phyloP scores from a whole-genome alignment of 176 grass and related monocot species.

The Oropetium thomaeum region DNA sequence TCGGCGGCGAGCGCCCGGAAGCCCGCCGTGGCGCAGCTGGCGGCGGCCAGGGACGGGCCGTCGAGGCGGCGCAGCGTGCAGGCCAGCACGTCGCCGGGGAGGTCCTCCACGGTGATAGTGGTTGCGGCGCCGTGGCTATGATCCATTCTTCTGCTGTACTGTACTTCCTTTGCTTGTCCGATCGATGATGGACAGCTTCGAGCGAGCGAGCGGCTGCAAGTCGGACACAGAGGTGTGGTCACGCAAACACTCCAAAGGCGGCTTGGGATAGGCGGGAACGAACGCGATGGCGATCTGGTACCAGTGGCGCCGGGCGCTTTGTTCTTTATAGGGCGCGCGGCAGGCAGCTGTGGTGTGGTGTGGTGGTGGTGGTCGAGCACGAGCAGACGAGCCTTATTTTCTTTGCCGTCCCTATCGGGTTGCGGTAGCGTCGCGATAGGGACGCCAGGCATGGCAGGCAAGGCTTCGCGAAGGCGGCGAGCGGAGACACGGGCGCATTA shows the following conservation, averaged over 20 bases:
- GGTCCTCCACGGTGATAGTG: constrained; percentile 41
- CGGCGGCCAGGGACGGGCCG: constrained; percentile 48
- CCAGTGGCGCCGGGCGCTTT: not conserved
- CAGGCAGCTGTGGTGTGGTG: too few relatives aligned
- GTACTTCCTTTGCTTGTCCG: too few relatives aligned
- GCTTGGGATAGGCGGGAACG: not conserved
- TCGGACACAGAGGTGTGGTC: too few relatives aligned
- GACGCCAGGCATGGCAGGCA: too few relatives aligned
- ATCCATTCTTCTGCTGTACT: not conserved
- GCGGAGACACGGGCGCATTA: too few relatives aligned
- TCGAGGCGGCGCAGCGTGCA: constrained; percentile 50
- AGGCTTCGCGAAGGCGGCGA: not conserved
- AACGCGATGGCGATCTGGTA: not conserved
- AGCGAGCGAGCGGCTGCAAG: not conserved
- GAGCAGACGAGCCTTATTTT: too few relatives aligned
- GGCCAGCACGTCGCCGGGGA: constrained; percentile 51
- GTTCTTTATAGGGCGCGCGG: too few relatives aligned
- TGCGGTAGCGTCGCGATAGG: too few relatives aligned
- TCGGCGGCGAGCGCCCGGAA: constrained; percentile 42
- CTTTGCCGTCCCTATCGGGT: not conserved
- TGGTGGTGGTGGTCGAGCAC: too few relatives aligned
- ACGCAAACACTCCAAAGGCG: not conserved
- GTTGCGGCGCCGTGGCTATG: not conserved
- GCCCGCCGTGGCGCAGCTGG: constrained; percentile 39
- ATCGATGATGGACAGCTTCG: not conserved